Evolutionary conservation across 441 rosid genomes (phyloP), one percentile per base, ranked within the genome.

Genomic region (Euphorbia schlechtendalii): DNA sequence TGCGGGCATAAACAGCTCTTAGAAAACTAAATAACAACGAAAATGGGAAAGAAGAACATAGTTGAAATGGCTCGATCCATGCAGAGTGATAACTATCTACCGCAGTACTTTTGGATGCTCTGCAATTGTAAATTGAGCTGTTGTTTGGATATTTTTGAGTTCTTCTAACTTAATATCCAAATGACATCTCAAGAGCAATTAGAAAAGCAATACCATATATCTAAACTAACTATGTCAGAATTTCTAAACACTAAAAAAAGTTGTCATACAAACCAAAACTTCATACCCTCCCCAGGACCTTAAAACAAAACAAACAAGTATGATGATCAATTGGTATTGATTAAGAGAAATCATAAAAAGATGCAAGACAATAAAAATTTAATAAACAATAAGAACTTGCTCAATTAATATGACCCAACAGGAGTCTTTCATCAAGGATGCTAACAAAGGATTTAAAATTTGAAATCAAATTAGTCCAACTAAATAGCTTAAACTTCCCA

Each of bases 371-470:
- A n/a, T 22, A 56, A 17, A 34, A 49, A 27, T 27, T 27, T 27
- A 64, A 40, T 51, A 13, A 8, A 32, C 51, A n/a, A n/a, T n/a
- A n/a, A n/a, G n/a, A n/a, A n/a, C n/a, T n/a, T n/a, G n/a, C n/a
- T n/a, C n/a, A n/a, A n/a, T n/a, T n/a, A n/a, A n/a, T n/a, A n/a
- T n/a, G n/a, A n/a, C n/a, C n/a, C n/a, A n/a, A n/a, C n/a, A n/a
- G n/a, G n/a, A 64, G 12, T 20, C 51, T 41, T 27, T 52, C 56
- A 52, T 52, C 15, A 11, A 63, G 66, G 55, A 20, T 17, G 8
- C 36, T 61, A 61, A n/a, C 56, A 63, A 36, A 18, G 24, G 21
- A 63, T 32, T 8, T 49, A 28, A 14, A 63, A 48, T 18, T n/a
- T 21, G 1, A 48, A 46, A 15, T 27, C 24, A 20, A 12, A 49